These are phyloP conservation scores for Backusella liffmaniae DNA, from an alignment of 192 early-diverging fungal species.

Conservation along the genomic window DNA sequence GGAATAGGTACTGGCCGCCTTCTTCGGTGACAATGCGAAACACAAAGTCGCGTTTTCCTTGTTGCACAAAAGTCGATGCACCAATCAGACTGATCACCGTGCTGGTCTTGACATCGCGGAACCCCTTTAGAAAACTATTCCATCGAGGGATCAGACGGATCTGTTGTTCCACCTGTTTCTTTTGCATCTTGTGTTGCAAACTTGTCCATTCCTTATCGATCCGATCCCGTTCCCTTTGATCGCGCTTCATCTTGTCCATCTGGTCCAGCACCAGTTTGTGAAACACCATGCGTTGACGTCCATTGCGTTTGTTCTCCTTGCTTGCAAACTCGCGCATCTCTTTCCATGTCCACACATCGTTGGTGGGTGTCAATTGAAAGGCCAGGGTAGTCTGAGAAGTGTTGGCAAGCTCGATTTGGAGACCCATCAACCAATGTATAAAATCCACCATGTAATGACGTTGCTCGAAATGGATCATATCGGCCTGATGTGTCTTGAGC, in stretches of 20 bases:
- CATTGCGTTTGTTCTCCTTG: conserved; percentile 28
- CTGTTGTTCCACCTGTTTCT: conserved; percentile 45
- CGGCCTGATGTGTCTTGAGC: conserved; percentile 49
- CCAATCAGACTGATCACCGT: conserved; percentile 72
- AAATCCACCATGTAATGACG: conserved; percentile 63
- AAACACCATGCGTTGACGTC: conserved; percentile 32
- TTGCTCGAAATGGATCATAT: conserved; percentile 65
- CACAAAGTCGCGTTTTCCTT: conserved; percentile 65
- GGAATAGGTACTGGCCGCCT: conserved; percentile 71
- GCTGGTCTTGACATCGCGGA: background rate
- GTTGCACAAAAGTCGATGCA: conserved; percentile 54
- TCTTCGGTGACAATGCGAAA: conserved; percentile 75
- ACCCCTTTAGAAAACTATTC: conserved; percentile 27
- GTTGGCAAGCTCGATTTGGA: conserved; percentile 21
- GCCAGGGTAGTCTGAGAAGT: background rate
- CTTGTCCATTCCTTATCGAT: conserved; percentile 62
- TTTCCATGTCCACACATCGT: conserved; percentile 27
- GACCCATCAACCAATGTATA: conserved; percentile 27
- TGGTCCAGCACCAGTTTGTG: conserved; percentile 54
- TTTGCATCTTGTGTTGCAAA: conserved; percentile 40
- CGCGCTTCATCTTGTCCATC: conserved; percentile 59
- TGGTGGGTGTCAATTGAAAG: conserved; percentile 19
- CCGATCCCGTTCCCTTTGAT: conserved; percentile 62
- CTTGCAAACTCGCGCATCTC: conserved; percentile 35
- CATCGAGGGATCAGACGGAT: conserved; percentile 30